Percentiles rank a stretch among this genome's conserved stretches.
Conservation (phyloP, 2,329 filamentous ascomycete species). For the Pseudocercospora musae region DNA sequence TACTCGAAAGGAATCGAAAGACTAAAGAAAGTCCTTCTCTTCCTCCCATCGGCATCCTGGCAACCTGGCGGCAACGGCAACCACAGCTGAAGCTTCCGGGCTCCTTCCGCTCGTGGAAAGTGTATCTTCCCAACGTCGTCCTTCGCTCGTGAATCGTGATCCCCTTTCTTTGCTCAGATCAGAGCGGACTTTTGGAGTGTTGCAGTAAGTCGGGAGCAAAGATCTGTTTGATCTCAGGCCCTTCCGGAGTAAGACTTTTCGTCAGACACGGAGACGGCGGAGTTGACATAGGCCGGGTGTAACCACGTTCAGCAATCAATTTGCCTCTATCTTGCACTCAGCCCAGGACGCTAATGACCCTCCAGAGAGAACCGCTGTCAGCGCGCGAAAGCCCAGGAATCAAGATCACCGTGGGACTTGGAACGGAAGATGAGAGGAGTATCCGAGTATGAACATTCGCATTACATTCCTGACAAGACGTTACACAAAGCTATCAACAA, state of each 20-base stretch:
- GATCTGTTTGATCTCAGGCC: no score
- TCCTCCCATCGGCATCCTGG: neutral
- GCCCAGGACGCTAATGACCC: neutral
- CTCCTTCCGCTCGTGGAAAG: neutral
- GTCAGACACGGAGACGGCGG: neutral
- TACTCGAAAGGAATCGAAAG: no score
- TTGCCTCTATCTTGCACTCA: neutral
- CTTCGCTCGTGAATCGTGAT: no score
- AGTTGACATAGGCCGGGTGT: neutral
- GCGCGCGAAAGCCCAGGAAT: neutral
- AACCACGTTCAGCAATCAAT: neutral
- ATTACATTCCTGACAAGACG: neutral
- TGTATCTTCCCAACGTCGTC: neutral
- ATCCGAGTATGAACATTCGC: neutral
- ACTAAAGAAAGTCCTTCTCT: neutral
- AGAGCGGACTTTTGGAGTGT: no score
- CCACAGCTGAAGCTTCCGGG: neutral
- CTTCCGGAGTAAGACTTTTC: no score
- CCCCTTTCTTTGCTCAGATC: no score
- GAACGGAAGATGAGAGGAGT: neutral
- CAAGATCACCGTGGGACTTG: neutral
- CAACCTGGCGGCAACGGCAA: neutral
- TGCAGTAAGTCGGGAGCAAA: no score
- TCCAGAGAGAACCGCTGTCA: neutral
- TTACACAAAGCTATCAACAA: conserved; percentile 7